Percentiles rank a stretch among this genome's conserved stretches.
phyloP scores from a whole-genome alignment of 2,329 filamentous ascomycete species.

The Pezicula neosporulosa region DNA sequence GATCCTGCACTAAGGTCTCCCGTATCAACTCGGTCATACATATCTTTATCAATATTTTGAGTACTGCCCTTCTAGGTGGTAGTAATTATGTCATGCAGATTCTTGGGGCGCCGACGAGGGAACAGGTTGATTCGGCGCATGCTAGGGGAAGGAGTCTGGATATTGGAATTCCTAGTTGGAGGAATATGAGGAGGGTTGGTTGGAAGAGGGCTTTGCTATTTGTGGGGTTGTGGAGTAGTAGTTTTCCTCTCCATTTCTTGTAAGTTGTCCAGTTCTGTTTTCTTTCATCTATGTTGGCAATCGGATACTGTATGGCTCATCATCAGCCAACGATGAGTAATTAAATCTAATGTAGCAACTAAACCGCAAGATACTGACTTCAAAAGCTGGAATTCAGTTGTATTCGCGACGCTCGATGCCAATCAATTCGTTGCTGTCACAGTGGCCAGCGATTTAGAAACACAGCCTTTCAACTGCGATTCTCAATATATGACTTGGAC shows the following conservation, averaged over 20 bases:
- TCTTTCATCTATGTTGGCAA: neutral
- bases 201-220: slow-evolving; percentile 14
- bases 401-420: neutral
- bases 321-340: too few species aligned
- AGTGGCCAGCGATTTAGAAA: neutral
- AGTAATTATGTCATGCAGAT: slow-evolving; percentile 35
- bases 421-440: neutral
- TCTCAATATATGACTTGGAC: neutral
- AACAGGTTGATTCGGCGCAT: slow-evolving; percentile 29
- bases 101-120: slow-evolving; percentile 26
- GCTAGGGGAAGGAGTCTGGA: slow-evolving; percentile 24
- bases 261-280: neutral
- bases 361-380: neutral
- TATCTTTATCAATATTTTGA: slow-evolving; percentile 29
- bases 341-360: too few species aligned
- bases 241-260: slow-evolving; percentile 24
- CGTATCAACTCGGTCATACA: slow-evolving; percentile 1
- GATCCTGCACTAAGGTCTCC: neutral
- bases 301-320: too few species aligned
- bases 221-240: slow-evolving; percentile 17
- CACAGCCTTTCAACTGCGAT: neutral
- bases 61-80: slow-evolving; percentile 27
- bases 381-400: neutral
- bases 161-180: slow-evolving; percentile 25
- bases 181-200: slow-evolving; percentile 21